These are phyloP conservation scores for Lophium mytilinum DNA, from an alignment of 495 filamentous ascomycete species.

Conservation along the genomic window DNA sequence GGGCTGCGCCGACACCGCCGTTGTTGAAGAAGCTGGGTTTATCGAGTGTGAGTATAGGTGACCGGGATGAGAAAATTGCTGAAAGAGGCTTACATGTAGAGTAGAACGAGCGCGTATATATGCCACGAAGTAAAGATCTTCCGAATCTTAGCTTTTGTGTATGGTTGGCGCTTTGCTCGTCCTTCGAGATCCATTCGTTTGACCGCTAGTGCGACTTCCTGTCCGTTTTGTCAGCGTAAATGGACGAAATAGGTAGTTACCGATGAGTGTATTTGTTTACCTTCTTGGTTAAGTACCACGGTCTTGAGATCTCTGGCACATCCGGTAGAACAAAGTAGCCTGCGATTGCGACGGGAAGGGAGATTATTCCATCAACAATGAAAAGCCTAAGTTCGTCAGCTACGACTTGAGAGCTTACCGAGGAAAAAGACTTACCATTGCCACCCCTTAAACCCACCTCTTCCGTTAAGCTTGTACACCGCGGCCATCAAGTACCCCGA, in stretches of 20 bases:
- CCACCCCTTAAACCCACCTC: conserved; percentile 19
- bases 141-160: conserved; percentile 41
- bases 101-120: conserved; percentile 39
- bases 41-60: background rate
- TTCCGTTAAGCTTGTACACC: conserved; percentile 21
- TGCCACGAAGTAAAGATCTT: conserved; percentile 49
- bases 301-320: conserved; percentile 50
- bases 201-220: conserved; percentile 40
- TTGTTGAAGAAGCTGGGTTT: conserved; percentile 13
- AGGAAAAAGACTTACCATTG: conserved; percentile 15
- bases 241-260: no score
- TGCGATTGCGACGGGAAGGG: conserved; percentile 33
- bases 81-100: conserved; percentile 32
- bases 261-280: conserved; percentile 1
- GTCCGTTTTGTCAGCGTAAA: no score
- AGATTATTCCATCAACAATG: conserved; percentile 26
- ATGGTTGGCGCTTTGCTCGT: conserved; percentile 38
- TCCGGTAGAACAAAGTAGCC: conserved; percentile 55
- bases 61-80: no score
- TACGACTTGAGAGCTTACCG: background rate
- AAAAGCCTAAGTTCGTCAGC: conserved; percentile 31
- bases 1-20: conserved; percentile 16
- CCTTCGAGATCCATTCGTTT: conserved; percentile 42
- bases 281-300: conserved; percentile 31
- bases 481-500: conserved; percentile 25